phyloP scores from a whole-genome alignment of 805 yeast species.

The Ogataea trehaloabstinens region DNA sequence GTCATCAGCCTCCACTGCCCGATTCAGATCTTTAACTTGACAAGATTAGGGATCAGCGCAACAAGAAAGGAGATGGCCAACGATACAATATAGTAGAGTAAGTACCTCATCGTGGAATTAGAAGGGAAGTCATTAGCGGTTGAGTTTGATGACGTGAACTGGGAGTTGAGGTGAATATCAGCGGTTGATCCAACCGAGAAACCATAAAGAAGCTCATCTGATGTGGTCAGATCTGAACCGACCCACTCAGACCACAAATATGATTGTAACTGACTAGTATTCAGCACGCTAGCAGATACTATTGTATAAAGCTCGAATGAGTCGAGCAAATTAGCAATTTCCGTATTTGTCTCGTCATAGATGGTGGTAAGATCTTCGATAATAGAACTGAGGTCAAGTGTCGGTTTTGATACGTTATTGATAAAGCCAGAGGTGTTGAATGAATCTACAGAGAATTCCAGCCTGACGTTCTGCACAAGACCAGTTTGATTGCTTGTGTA shows the following conservation, averaged over 20 bases:
- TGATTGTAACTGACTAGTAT: background rate
- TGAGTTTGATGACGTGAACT: background rate
- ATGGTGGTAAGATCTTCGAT: background rate
- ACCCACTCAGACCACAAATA: background rate
- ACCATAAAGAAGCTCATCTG: background rate
- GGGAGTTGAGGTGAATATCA: background rate
- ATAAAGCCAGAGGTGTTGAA: background rate
- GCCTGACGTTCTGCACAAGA: background rate
- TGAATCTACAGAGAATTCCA: background rate
- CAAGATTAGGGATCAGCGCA: background rate
- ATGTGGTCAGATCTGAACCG: background rate
- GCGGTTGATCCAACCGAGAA: background rate
- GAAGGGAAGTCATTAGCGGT: background rate
- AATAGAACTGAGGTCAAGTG: background rate
- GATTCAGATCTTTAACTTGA: background rate
- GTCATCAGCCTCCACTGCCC: too few relatives aligned
- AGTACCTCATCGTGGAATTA: background rate
- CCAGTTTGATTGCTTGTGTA: background rate
- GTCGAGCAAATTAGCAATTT: background rate
- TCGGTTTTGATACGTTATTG: background rate
- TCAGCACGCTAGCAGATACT: background rate
- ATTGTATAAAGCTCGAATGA: background rate
- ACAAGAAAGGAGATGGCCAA: background rate
- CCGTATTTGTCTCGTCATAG: background rate
- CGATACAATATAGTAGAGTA: slow-evolving; percentile 2